Base-by-base conservation (phyloP, 2,329 filamentous ascomycete genomes). In the Pseudogymnoascus sp. region DNA sequence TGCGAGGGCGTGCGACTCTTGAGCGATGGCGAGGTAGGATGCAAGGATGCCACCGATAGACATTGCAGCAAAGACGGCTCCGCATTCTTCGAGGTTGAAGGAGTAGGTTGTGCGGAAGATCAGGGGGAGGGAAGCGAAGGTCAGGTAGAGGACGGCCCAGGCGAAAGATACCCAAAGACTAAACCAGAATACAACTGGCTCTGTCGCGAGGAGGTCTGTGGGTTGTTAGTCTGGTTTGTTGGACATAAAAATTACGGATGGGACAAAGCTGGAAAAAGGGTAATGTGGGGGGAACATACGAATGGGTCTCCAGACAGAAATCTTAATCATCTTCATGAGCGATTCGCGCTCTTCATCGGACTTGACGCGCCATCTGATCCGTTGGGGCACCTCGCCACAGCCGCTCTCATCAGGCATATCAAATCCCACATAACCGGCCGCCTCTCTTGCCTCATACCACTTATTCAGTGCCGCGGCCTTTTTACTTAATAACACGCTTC, bases 91-190 rank as follows among this genome's bases (percentile, higher is more conserved):
- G 37, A 86, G 76, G 64, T 80, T 81, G 77, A 95, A 93, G 67
- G 78, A 76, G 71, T 93, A 85, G 49, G 84, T 85, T 4, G 78
- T 81, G 21, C 78, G 70, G 74, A 94, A 95, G 23, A 96, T 86
- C 3, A 94, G 81, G 0, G 92, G 90, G 4, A 96, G 84, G 1
- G 90, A 88, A 12, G 85, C 84, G 68, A 96, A 93, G 11, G 89
- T 91, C 16, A 96, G 78, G 73, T 96, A 97, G 0, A 97, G 82
- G 0, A 96, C 83, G 0, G 89, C 91, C 92, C 92, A 97, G 19
- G 87, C 87, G 73, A 97, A 97, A 0, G 90, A 82, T 0, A 92
- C 88, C 92, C 92, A 97, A 0, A 96, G 79, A 0, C 88, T 91
- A 77, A 97, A 97, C 77, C 84, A 91, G 74, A 92, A 91, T 12